Conservation (phyloP, 2,329 filamentous ascomycete species). For the Volutella citrinella region DNA sequence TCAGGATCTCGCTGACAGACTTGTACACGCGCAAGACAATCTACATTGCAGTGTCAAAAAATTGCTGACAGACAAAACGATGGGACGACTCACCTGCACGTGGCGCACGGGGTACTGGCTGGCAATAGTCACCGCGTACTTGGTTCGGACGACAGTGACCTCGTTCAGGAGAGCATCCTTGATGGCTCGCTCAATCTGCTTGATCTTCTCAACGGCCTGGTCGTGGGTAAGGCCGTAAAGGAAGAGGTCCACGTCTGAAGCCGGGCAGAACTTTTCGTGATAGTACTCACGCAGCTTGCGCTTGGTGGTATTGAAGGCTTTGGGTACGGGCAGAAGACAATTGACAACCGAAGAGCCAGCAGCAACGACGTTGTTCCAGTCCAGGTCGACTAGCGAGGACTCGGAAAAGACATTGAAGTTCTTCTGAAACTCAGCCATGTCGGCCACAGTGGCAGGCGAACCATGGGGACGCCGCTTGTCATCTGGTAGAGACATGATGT, state of each 20-base stretch:
- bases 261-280: slow-evolving; percentile 75
- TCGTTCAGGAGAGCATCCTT: slow-evolving; percentile 78
- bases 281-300: slow-evolving; percentile 69
- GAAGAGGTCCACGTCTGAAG: slow-evolving; percentile 85
- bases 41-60: slow-evolving; percentile 35
- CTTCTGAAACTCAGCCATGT: slow-evolving; percentile 67
- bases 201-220: slow-evolving; percentile 78
- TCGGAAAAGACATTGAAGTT: slow-evolving; percentile 85
- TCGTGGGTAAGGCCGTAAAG: slow-evolving; percentile 76
- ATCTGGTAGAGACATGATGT: slow-evolving; percentile 65
- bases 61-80: neutral
- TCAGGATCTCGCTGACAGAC: slow-evolving; percentile 78
- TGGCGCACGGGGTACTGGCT: slow-evolving; percentile 82
- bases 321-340: slow-evolving; percentile 68
- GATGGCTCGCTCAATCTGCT: slow-evolving; percentile 72
- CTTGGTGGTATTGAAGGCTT: slow-evolving; percentile 60
- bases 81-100: slow-evolving; percentile 50
- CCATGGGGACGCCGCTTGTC: slow-evolving; percentile 60
- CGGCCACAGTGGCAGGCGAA: slow-evolving; percentile 64
- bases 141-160: slow-evolving; percentile 79
- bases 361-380: slow-evolving; percentile 80
- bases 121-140: slow-evolving; percentile 82
- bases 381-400: slow-evolving; percentile 68
- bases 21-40: slow-evolving; percentile 86
- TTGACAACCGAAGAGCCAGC: slow-evolving; percentile 81